Base-by-base conservation (phyloP, 768 basidiomycete genomes). In the Leccinum subgranulosum region DNA sequence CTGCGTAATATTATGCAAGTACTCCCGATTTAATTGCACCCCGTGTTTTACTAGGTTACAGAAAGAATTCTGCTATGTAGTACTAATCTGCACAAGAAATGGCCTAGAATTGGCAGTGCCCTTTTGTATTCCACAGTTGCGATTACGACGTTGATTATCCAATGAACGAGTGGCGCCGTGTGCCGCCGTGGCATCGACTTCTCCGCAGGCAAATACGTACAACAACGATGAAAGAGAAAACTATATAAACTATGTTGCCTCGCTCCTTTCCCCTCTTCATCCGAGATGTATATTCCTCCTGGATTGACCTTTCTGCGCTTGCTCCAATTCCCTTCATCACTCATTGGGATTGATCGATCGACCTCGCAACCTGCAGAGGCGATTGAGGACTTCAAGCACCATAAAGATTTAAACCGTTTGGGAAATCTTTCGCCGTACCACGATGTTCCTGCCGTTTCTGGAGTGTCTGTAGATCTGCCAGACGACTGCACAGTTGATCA, bases 381-480 rank as follows among this genome's bases (percentile, higher is more conserved):
- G 3, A 29, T 47, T 7, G 33, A 33, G n/a, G 31, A 29, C 14
- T 10, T 45, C 49, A 23, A 36, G 11, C 2, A 33, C 12, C 19
- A 14, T 17, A 29, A 56, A 10, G 41, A 46, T 25, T n/a, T 58
- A 3, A 55, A 54, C 28, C 52, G 59, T 23, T 66, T 79, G 15
- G 77, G 73, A 33, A 76, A 69, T 50, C 39, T 78, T 51, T 66
- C 75, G 2, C 76, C 77, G 2, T 78, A 78, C 60, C 67, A 68
- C n/a, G 64, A 65, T 48, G 73, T 69, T 5, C 69, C 71, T 15
- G 51, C 62, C 8, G 62, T 69, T 36, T 58, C 43, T 28, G 73
- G 71, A 8, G 61, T 75, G 49, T 58, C 61, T 31, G 63, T 31
- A 15, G 56, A 68, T 28, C 60, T 78, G n/a, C 75, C 77, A n/a